A percentile compares a stretch with the other conserved stretches of the same genome.
Evolutionary conservation across 1,284 basidiomycete genomes (phyloP).

Genomic region (Cutaneotrichosporon sp.): DNA sequence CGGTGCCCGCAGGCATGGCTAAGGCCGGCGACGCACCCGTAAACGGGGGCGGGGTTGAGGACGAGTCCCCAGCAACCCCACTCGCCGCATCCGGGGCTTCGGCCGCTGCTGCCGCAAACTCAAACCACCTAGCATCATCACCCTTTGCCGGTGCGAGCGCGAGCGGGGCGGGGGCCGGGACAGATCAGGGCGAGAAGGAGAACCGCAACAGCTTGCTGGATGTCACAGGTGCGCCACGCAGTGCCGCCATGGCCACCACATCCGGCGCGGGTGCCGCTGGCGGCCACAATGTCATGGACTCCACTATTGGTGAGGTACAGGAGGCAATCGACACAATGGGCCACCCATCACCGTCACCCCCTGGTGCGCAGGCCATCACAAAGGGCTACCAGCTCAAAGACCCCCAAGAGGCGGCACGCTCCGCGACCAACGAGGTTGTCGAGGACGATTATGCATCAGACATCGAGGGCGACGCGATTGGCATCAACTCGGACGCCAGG

Average conservation of each 20-base stretch:
- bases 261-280: neutral
- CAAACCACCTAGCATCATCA: slow-evolving; percentile 11
- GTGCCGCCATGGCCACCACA: neutral
- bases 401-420: slow-evolving; percentile 47
- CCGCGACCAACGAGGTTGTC: no score
- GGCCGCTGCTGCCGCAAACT: neutral
- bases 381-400: slow-evolving; percentile 19
- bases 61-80: slow-evolving; percentile 20
- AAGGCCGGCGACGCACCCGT: neutral
- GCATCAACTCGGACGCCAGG: slow-evolving; percentile 59
- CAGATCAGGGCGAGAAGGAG: neutral
- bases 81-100: slow-evolving; percentile 1
- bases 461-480: slow-evolving; percentile 52
- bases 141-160: slow-evolving; percentile 1
- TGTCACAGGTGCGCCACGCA: slow-evolving; percentile 11
- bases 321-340: slow-evolving; percentile 73
- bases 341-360: neutral
- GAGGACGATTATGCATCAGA: slow-evolving; percentile 40
- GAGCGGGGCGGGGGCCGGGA: no score
- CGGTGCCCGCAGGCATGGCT: neutral
- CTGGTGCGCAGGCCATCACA: neutral
- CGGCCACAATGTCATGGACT: slow-evolving; percentile 60
- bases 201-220: slow-evolving; percentile 17
- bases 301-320: slow-evolving; percentile 81
- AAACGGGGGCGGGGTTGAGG: slow-evolving; percentile 15